These are phyloP conservation scores for Zopfia rhizophila DNA, from an alignment of 2,329 filamentous ascomycete genomes.

Conservation along the genomic window DNA sequence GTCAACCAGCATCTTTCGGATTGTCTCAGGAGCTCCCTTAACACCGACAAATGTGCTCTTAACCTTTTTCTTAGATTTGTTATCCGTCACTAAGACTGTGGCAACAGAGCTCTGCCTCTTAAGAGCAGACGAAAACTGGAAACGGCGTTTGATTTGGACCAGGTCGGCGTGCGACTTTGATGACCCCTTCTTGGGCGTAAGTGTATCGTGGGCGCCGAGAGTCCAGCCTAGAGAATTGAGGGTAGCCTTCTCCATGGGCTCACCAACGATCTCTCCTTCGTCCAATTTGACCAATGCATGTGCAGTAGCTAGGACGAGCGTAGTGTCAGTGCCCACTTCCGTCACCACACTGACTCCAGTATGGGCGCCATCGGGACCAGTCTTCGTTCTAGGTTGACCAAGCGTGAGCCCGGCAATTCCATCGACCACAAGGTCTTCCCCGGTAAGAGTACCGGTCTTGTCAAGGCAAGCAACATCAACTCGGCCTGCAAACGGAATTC, in stretches of 20 bases:
- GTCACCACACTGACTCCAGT: slow-evolving; percentile 78
- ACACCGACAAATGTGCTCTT: slow-evolving; percentile 92
- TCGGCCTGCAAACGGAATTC: slow-evolving; percentile 94
- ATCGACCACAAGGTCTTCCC: slow-evolving; percentile 95
- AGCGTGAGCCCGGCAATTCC: slow-evolving; percentile 91
- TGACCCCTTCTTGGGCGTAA: slow-evolving; percentile 73
- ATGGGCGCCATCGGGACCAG: slow-evolving; percentile 83
- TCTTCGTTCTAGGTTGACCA: slow-evolving; percentile 71
- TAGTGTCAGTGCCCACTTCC: slow-evolving; percentile 80
- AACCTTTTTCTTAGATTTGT: slow-evolving; percentile 76
- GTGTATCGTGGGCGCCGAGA: slow-evolving; percentile 86
- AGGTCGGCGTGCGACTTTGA: slow-evolving; percentile 69
- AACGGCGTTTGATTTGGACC: slow-evolving; percentile 94
- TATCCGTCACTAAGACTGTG: slow-evolving; percentile 77
- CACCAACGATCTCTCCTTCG: slow-evolving; percentile 95
- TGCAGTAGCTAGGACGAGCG: slow-evolving; percentile 91
- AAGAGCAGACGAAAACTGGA: slow-evolving; percentile 96
- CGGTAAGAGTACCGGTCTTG: slow-evolving; percentile 96
- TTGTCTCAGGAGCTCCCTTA: slow-evolving; percentile 97
- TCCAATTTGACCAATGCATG: slow-evolving; percentile 96
- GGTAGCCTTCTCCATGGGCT: slow-evolving; percentile 99
- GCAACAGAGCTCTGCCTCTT: slow-evolving; percentile 97
- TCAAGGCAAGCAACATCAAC: slow-evolving; percentile 98
- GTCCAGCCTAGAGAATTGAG: slow-evolving; percentile 89
- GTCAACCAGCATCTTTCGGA: slow-evolving; percentile 88